Conservation (phyloP, 139 green algal genomes). For the Coelastrella sp. region DNA sequence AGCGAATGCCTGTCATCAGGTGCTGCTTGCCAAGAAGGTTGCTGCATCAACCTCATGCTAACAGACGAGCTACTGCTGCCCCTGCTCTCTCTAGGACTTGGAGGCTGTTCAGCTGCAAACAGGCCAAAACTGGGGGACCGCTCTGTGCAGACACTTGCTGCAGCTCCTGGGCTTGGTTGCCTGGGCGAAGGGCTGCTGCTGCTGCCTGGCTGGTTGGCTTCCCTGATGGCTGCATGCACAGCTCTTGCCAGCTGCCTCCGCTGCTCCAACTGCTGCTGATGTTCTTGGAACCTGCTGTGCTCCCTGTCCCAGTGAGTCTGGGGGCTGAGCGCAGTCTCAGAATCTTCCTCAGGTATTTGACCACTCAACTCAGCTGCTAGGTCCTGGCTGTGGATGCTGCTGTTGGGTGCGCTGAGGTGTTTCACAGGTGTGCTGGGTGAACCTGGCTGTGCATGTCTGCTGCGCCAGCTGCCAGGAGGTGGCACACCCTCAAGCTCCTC, state of each 20-base stretch:
- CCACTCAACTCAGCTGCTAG: not conserved
- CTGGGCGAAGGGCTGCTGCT: not conserved
- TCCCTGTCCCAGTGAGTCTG: not conserved
- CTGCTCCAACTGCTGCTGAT: slow-evolving; percentile 27
- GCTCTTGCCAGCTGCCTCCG: not conserved
- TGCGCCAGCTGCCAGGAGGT: slow-evolving; percentile 21
- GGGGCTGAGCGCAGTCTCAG: not conserved
- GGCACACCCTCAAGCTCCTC: not conserved
- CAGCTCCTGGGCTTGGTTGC: not conserved
- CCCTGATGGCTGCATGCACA: slow-evolving; percentile 12
- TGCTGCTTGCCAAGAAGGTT: not conserved
- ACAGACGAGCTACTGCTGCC: not conserved
- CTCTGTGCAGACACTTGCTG: not conserved
- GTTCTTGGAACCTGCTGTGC: slow-evolving; percentile 22
- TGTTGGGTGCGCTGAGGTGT: slow-evolving; percentile 1
- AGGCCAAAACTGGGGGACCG: not conserved
- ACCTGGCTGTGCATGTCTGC: not conserved
- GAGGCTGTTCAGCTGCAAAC: not conserved
- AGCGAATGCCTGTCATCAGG: not conserved
- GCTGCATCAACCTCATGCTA: not conserved
- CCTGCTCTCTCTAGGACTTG: not conserved
- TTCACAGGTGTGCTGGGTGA: slow-evolving; percentile 2
- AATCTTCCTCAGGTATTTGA: not conserved
- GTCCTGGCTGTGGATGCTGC: not conserved
- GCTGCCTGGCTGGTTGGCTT: not conserved